Conservation (phyloP, 768 basidiomycete species). For the Austroboletus festivus region DNA sequence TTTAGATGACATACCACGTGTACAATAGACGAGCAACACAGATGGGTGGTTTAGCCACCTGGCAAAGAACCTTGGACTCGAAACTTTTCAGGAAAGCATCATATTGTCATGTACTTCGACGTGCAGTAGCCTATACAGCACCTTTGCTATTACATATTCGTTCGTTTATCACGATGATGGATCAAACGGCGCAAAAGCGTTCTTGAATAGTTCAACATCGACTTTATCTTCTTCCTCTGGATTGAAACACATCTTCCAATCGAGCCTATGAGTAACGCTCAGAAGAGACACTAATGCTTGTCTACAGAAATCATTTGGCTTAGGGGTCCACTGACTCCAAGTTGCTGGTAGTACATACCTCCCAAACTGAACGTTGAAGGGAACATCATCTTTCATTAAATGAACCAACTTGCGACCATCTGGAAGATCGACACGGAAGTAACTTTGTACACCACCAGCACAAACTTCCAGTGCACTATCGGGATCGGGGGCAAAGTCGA, state of each 20-base stretch:
- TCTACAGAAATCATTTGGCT: slow-evolving; percentile 40
- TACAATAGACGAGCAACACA: neutral
- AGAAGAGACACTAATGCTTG: slow-evolving; percentile 79
- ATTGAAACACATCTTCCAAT: slow-evolving; percentile 89
- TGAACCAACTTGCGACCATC: slow-evolving; percentile 84
- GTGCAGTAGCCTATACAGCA: too few species aligned
- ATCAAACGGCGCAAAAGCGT: slow-evolving; percentile 75
- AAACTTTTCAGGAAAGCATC: too few species aligned
- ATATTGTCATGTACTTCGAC: too few species aligned
- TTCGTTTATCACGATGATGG: slow-evolving; percentile 34
- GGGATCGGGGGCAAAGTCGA: slow-evolving; percentile 73
- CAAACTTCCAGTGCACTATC: slow-evolving; percentile 55
- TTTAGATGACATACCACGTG: slow-evolving; percentile 12
- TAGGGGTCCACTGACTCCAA: neutral
- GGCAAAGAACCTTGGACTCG: too few species aligned
- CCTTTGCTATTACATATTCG: slow-evolving; percentile 1
- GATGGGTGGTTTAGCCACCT: neutral
- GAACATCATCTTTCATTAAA: slow-evolving; percentile 69
- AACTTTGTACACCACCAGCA: slow-evolving; percentile 58
- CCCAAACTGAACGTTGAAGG: slow-evolving; percentile 92
- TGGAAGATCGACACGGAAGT: slow-evolving; percentile 90
- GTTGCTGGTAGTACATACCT: slow-evolving; percentile 47
- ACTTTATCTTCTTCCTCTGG: slow-evolving; percentile 81
- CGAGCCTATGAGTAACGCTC: slow-evolving; percentile 70
- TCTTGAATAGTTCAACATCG: slow-evolving; percentile 82